Conservation (phyloP, 768 basidiomycete genomes). For the Amanita exitialis region DNA sequence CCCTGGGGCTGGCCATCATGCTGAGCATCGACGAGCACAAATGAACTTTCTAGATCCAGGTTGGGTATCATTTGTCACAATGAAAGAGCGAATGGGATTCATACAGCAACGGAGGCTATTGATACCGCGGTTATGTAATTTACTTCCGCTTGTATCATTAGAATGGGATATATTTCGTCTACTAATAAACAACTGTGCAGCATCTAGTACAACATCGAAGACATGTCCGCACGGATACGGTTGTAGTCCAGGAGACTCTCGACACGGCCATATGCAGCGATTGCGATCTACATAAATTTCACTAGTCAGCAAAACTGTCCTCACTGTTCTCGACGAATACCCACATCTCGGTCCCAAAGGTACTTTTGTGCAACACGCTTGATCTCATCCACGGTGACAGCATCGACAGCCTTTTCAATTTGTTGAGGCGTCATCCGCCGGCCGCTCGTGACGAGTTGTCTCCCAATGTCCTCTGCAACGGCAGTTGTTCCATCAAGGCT, state of each 20-base stretch:
- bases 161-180: slow-evolving; percentile 1
- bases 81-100: too few relatives aligned
- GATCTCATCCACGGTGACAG: slow-evolving; percentile 82
- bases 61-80: not conserved
- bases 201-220: slow-evolving; percentile 66
- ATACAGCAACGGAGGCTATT: too few relatives aligned
- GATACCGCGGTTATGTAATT: too few relatives aligned
- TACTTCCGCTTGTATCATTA: too few relatives aligned
- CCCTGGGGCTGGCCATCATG: not conserved
- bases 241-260: slow-evolving; percentile 95
- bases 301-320: slow-evolving; percentile 6
- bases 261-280: slow-evolving; percentile 83
- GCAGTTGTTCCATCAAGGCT: slow-evolving; percentile 94
- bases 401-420: slow-evolving; percentile 88
- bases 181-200: not conserved
- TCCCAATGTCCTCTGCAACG: slow-evolving; percentile 96
- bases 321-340: slow-evolving; percentile 16
- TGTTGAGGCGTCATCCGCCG: slow-evolving; percentile 84
- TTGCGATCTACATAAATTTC: slow-evolving; percentile 54
- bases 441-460: slow-evolving; percentile 93
- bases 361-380: slow-evolving; percentile 93
- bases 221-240: slow-evolving; percentile 78
- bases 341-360: slow-evolving; percentile 92
- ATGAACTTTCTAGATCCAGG: slow-evolving; percentile 35
- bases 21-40: slow-evolving; percentile 35